Conservation (phyloP, 2,329 filamentous ascomycete genomes). For the Colletotrichum cordylinicola region DNA sequence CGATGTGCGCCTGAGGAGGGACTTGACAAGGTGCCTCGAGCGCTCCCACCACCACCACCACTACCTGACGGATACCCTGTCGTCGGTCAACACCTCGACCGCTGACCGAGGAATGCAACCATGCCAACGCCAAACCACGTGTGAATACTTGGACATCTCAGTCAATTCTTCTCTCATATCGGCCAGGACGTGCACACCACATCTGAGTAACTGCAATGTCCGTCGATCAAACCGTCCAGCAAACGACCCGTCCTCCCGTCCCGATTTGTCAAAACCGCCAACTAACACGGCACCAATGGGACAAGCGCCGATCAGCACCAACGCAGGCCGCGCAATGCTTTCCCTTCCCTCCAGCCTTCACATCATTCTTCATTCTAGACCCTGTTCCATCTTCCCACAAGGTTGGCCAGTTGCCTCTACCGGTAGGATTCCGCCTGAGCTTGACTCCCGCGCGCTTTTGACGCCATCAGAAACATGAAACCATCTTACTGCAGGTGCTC, state of each 20-base stretch:
- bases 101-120: conserved; percentile 8
- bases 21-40: background rate
- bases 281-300: conserved; percentile 3
- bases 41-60: background rate
- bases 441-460: conserved; percentile 5
- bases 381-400: background rate
- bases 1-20: background rate
- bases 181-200: background rate
- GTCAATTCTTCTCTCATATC: background rate
- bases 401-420: background rate
- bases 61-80: background rate
- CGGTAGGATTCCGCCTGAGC: background rate
- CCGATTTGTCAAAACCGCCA: background rate
- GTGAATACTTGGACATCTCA: background rate
- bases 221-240: conserved; percentile 1
- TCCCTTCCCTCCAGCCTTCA: background rate
- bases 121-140: background rate
- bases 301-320: conserved; percentile 9
- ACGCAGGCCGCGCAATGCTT: conserved; percentile 17
- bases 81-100: background rate
- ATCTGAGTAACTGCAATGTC: background rate
- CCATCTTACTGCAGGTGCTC: conserved; percentile 9
- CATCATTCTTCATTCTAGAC: background rate
- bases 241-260: background rate
- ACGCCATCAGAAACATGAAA: conserved; percentile 19